Evolutionary conservation across 768 basidiomycete species (phyloP).

Genomic region (Gymnopilus junonius): DNA sequence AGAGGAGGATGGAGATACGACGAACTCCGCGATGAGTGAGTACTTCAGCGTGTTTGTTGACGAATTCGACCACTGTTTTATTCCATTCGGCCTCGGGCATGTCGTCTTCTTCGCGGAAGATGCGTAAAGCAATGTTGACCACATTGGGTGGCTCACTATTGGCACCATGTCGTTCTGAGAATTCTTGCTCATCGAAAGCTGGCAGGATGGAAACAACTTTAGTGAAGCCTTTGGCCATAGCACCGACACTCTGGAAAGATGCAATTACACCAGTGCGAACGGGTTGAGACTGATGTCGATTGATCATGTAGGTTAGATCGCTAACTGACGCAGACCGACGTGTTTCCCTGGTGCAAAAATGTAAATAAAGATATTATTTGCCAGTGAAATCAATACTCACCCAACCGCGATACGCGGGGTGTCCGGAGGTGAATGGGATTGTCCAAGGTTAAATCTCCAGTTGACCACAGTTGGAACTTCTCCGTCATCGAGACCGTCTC

Average conservation of each 20-base stretch:
- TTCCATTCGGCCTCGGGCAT: constrained; percentile 79
- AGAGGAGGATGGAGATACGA: constrained; percentile 90
- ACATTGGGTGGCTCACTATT: constrained; percentile 87
- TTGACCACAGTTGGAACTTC: constrained; percentile 81
- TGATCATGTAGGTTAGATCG: constrained; percentile 93
- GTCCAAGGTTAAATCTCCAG: constrained; percentile 96
- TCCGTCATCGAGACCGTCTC: constrained; percentile 81
- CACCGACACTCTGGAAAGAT: constrained; percentile 78
- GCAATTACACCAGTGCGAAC: constrained; percentile 90
- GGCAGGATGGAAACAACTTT: constrained; percentile 78
- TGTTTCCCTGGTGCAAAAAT: constrained; percentile 45
- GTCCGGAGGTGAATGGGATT: constrained; percentile 83
- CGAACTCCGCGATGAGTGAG: constrained; percentile 83
- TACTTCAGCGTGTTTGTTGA: constrained; percentile 68
- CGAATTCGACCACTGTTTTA: constrained; percentile 67
- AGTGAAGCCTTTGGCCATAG: constrained; percentile 74
- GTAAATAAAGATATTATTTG: neutral
- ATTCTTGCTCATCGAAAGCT: constrained; percentile 71
- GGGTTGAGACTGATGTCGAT: constrained; percentile 85
- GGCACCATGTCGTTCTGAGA: constrained; percentile 73
- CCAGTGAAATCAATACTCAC: constrained; percentile 33
- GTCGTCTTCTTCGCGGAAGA: constrained; percentile 83
- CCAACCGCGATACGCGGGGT: constrained; percentile 69
- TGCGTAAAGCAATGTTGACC: constrained; percentile 89
- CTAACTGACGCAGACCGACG: constrained; percentile 92